Base-by-base conservation (phyloP, 306 rosid genomes). In the Canavalia gladiata region DNA sequence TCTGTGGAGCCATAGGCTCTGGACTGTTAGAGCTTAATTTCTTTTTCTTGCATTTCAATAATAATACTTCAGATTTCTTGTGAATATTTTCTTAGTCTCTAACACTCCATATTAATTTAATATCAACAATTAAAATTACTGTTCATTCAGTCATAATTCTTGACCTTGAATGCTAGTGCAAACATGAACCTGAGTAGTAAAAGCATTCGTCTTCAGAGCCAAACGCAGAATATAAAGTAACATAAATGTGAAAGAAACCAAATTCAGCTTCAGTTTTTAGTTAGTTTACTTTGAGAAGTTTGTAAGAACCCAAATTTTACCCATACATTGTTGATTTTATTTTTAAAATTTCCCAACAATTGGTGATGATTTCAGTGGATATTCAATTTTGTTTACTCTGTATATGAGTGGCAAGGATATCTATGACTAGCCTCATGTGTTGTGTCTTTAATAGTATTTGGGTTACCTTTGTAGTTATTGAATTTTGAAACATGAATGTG, bases 181-280 rank as follows among this genome's bases (percentile, higher is more conserved):
- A 57, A 57, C 68, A 13, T 5, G 12, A 54, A 73, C 51, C n/a
- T 28, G 45, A 11, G 54, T 51, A 25, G 66, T 39, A 37, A 31
- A 66, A 43, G n/a, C 25, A 68, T 28, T 68, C 18, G 45, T 33
- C 62, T 71, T 49, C 46, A 70, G 25, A 52, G 49, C 8, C 49
- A 51, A 31, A 51, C 18, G n/a, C 45, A 51, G 45, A 72, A 33
- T 51, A 8, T 70, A 55, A 13, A 52, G 46, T 30, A 47, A 31
- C 58, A 69, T 3, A 13, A 18, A n/a, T 55, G 64, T 55, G 34
- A 39, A 50, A 65, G 54, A 50, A 51, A 51, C 43, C 7, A 62
- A 63, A 49, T 37, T 25, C 29, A 34, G 63, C 51, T 63, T 50
- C 59, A 64, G n/a, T 39, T 77, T 77, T 67, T 28, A 39, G 4